Conservation (phyloP, 164 flowering plant genomes). For the Stephania japonica region DNA sequence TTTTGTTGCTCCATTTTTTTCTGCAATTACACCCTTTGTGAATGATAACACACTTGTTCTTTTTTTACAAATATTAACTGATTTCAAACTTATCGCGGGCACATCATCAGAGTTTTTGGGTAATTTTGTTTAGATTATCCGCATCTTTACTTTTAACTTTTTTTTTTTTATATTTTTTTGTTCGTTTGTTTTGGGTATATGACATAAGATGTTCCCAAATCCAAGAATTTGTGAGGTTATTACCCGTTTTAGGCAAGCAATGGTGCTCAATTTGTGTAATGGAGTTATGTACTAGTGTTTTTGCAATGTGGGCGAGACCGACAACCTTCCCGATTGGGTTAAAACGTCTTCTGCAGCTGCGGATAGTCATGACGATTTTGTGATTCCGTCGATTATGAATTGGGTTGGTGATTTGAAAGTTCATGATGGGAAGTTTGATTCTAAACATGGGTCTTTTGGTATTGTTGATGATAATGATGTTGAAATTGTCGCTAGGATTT, state of each 20-base stretch:
- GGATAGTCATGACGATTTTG: constrained; percentile 46
- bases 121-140: too few species aligned
- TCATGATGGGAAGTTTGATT: constrained; percentile 6
- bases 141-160: too few species aligned
- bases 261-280: background rate
- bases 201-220: constrained; percentile 28
- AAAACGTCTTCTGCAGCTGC: constrained; percentile 11
- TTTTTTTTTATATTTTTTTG: background rate
- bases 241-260: background rate
- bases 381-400: constrained; percentile 36
- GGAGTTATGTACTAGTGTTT: constrained; percentile 16
- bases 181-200: background rate
- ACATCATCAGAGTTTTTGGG: too few species aligned
- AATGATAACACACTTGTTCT: too few species aligned
- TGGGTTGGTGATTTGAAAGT: constrained; percentile 29
- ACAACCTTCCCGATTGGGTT: constrained; percentile 60
- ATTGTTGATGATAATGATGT: constrained; percentile 21
- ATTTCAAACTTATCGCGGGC: background rate
- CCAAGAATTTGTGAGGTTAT: constrained; percentile 13
- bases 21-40: too few species aligned
- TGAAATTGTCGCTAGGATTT: constrained; percentile 31
- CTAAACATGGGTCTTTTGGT: background rate
- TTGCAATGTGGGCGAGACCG: constrained; percentile 33
- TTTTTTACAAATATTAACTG: background rate
- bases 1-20: too few species aligned